Evolutionary conservation across 2,329 filamentous ascomycete species (phyloP).

Genomic region (Calonectria pseudoreteaudii): DNA sequence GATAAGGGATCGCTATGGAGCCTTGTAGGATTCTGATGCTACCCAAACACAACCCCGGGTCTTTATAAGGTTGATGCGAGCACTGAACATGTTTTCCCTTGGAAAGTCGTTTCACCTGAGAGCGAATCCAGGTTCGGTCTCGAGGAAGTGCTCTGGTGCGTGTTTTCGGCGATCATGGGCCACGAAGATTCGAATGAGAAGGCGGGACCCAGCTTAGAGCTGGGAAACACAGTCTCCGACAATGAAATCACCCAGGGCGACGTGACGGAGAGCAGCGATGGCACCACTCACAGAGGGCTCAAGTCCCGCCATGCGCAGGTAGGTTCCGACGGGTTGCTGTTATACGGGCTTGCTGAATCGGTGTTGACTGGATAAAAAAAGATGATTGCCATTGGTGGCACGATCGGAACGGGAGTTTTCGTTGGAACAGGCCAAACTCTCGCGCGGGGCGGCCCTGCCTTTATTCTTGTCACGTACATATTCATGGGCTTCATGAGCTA

Average conservation of each 20-base stretch:
- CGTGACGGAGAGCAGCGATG: neutral
- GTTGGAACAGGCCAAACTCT: conserved; percentile 23
- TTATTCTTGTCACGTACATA: conserved; percentile 58
- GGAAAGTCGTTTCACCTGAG: neutral
- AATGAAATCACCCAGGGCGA: neutral
- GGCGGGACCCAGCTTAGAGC: neutral
- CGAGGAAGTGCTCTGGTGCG: neutral
- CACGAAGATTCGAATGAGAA: neutral
- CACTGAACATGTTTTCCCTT: neutral
- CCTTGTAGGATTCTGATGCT: neutral
- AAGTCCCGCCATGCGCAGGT: neutral
- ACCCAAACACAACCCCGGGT: neutral
- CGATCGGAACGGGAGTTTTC: conserved; percentile 28
- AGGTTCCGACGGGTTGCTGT: neutral
- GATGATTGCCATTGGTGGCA: conserved; percentile 5
- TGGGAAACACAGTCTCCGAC: neutral
- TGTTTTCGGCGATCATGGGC: neutral
- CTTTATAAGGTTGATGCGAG: neutral
- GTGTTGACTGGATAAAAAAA: neutral
- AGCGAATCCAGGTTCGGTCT: neutral
- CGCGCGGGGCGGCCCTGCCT: conserved; percentile 47
- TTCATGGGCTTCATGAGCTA: conserved; percentile 67
- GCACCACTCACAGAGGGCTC: neutral
- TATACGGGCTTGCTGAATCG: neutral
- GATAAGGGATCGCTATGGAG: neutral